Evolutionary conservation across 306 rosid genomes (phyloP).

Genomic region (Macrotyloma uniflorum): DNA sequence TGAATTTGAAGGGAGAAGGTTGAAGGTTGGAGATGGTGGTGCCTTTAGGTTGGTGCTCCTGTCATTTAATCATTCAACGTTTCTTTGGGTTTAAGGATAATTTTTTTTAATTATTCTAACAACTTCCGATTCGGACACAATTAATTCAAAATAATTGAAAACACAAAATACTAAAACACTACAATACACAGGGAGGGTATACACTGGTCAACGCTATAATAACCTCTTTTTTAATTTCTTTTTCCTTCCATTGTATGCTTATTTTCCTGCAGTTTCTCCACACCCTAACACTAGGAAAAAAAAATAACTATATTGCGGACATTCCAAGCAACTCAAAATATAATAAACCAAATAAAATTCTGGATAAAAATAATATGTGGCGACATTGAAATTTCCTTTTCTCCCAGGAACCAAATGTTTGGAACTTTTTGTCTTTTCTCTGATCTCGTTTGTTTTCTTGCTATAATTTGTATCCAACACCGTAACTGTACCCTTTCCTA

Average conservation of each 20-base stretch:
- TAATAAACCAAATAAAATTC: background rate
- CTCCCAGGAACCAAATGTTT: background rate
- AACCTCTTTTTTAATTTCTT: background rate
- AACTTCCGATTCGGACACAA: constrained; percentile 21
- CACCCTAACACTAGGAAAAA: background rate
- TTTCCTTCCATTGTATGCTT: background rate
- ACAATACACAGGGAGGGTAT: background rate
- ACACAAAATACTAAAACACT: background rate
- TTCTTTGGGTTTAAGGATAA: constrained; percentile 66
- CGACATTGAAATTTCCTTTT: background rate
- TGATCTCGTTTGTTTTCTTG: constrained; percentile 7
- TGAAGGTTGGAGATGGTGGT: constrained; percentile 40
- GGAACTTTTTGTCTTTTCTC: constrained; percentile 11
- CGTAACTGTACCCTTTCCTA: background rate
- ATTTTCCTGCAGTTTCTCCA: background rate
- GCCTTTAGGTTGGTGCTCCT: constrained; percentile 36
- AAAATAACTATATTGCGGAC: background rate
- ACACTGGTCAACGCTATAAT: constrained; percentile 8
- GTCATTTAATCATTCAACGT: constrained; percentile 47
- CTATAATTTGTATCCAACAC: background rate
- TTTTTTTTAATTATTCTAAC: constrained; percentile 16
- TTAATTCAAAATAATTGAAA: constrained; percentile 10
- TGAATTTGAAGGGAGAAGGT: constrained; percentile 11
- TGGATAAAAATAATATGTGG: background rate
- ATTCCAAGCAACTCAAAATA: constrained; percentile 21